Conservation (phyloP, 2,329 filamentous ascomycete genomes). For the Chrysosporium keratinophilum region DNA sequence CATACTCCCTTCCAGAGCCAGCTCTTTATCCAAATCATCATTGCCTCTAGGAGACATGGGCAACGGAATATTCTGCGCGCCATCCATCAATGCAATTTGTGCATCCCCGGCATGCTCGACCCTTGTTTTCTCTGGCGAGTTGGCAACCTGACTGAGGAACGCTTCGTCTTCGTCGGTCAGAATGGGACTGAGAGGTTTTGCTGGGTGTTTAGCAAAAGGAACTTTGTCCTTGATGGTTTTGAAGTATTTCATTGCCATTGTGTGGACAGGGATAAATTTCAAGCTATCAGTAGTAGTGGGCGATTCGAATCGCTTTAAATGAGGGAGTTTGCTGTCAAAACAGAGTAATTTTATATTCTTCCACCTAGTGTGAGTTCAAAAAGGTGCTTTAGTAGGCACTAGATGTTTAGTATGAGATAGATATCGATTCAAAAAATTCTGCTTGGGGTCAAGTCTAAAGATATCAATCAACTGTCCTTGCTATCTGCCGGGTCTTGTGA, state of each 20-base stretch:
- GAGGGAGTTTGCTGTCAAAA: not conserved
- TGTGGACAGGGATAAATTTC: too few species aligned
- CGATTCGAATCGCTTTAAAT: not conserved
- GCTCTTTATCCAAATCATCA: slow-evolving; percentile 23
- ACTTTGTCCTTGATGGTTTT: slow-evolving; percentile 34
- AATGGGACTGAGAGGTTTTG: slow-evolving; percentile 33
- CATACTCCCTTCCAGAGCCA: slow-evolving; percentile 15
- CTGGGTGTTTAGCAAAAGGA: slow-evolving; percentile 24
- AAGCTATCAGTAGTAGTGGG: too few species aligned
- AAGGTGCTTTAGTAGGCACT: too few species aligned
- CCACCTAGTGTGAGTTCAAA: too few species aligned
- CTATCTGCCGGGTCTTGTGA: not conserved
- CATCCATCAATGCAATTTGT: slow-evolving; percentile 37
- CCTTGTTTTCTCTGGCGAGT: slow-evolving; percentile 4
- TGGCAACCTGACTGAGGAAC: slow-evolving; percentile 43
- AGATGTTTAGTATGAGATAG: too few species aligned
- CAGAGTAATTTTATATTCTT: too few species aligned
- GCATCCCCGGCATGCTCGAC: slow-evolving; percentile 30
- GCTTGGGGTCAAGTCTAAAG: too few species aligned
- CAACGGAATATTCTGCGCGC: slow-evolving; percentile 41
- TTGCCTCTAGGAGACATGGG: slow-evolving; percentile 41
- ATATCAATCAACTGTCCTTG: too few species aligned
- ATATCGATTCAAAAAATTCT: too few species aligned
- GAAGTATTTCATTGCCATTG: slow-evolving; percentile 34
- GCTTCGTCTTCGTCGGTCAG: slow-evolving; percentile 53